Percentiles rank a stretch among this genome's conserved stretches.
Evolutionary conservation across 2,329 filamentous ascomycete species (phyloP).

Genomic region (Xenoacremonium recifei): DNA sequence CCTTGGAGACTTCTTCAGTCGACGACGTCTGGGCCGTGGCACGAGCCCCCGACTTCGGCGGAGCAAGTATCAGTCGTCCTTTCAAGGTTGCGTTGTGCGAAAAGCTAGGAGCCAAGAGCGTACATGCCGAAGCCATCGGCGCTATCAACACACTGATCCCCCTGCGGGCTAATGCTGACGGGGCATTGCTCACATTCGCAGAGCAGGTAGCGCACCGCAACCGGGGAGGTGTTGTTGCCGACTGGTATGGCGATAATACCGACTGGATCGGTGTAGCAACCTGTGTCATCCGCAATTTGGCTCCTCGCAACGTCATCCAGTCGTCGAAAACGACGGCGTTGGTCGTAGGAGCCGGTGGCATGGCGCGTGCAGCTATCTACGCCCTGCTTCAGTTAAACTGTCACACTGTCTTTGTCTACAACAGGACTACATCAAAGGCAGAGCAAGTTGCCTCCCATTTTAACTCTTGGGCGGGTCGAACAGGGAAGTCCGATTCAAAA

Average conservation of each 20-base stretch:
- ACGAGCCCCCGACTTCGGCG: conserved; percentile 66
- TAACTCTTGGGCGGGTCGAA: conserved; percentile 49
- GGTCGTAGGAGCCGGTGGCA: conserved; percentile 67
- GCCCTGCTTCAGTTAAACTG: conserved; percentile 77
- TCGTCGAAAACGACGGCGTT: conserved; percentile 54
- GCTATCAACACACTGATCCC: conserved; percentile 76
- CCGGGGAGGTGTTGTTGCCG: conserved; percentile 63
- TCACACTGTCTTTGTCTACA: conserved; percentile 72
- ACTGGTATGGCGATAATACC: conserved; percentile 76
- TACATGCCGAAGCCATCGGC: conserved; percentile 71
- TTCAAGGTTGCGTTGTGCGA: conserved; percentile 74
- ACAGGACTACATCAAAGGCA: conserved; percentile 67
- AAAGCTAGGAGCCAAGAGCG: conserved; percentile 66
- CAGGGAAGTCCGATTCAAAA: conserved; percentile 48
- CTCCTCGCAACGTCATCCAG: conserved; percentile 66
- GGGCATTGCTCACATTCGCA: conserved; percentile 54
- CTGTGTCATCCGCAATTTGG: conserved; percentile 69
- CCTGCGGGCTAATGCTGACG: conserved; percentile 59
- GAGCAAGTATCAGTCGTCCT: conserved; percentile 68
- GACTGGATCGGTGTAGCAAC: conserved; percentile 79
- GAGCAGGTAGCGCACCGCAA: conserved; percentile 53
- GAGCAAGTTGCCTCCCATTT: conserved; percentile 69
- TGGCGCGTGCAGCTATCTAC: conserved; percentile 77
- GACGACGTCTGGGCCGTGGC: conserved; percentile 63
- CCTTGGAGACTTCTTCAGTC: conserved; percentile 61